These are phyloP conservation scores for Thinopyrum elongatum DNA, from an alignment of 176 grass and related monocot species.

Conservation along the genomic window DNA sequence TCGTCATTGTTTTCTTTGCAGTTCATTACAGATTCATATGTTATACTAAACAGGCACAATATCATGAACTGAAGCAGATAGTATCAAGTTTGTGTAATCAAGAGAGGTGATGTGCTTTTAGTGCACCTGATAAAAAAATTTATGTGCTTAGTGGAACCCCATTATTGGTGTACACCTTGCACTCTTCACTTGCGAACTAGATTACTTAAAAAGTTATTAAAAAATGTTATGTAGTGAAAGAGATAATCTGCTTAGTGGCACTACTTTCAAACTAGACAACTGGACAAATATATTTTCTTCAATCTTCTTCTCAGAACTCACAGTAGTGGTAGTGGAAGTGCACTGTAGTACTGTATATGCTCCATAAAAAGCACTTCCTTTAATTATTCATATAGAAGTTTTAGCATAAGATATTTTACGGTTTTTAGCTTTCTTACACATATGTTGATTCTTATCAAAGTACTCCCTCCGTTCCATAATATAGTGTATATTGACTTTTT, in stretches of 20 bases:
- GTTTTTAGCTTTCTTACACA: neutral
- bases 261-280: neutral
- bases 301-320: neutral
- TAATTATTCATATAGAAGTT: neutral
- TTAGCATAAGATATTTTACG: neutral
- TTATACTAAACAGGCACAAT: neutral
- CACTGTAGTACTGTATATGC: neutral
- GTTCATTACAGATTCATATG: constrained; percentile 10
- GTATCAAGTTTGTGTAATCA: constrained; percentile 11
- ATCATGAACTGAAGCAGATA: constrained; percentile 19
- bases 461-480: neutral
- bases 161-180: neutral
- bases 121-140: neutral
- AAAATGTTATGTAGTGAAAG: neutral
- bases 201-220: neutral
- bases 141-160: neutral
- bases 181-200: neutral
- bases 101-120: neutral
- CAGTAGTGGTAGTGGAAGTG: neutral
- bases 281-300: neutral
- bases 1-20: neutral
- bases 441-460: neutral
- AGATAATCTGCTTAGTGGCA: neutral
- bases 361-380: neutral
- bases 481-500: too few species aligned